phyloP scores from a whole-genome alignment of 176 grass and related monocot species.

The Triticum aestivum region DNA sequence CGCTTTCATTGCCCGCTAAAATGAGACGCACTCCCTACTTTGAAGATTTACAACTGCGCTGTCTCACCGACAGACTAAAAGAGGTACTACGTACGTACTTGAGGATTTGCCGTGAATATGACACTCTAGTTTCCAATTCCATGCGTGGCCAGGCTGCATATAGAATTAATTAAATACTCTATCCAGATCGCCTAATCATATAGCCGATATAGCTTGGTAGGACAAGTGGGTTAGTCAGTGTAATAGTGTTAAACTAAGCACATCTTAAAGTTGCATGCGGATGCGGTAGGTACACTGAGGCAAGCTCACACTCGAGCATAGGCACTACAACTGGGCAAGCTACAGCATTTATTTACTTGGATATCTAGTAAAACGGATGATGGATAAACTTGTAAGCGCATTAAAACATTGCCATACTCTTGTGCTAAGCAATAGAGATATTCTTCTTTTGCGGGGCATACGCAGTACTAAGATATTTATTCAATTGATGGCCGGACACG shows the following conservation, averaged over 20 bases:
- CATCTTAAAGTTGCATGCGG: not conserved
- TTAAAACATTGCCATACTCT: not conserved
- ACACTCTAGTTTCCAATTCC: not conserved
- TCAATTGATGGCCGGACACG: not conserved
- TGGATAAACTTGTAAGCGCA: not conserved
- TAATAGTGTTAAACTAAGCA: not conserved
- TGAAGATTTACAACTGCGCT: not conserved
- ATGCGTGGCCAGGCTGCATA: not conserved
- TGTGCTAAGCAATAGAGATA: not conserved
- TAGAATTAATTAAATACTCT: not conserved
- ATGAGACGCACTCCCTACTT: not conserved
- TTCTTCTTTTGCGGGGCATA: too few relatives aligned
- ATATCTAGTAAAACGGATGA: not conserved
- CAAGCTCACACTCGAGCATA: conserved; percentile 3
- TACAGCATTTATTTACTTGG: not conserved
- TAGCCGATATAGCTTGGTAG: not conserved
- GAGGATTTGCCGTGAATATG: not conserved
- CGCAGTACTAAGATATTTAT: not conserved
- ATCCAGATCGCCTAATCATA: not conserved
- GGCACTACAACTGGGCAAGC: not conserved
- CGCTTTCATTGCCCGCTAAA: not conserved
- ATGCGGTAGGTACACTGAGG: conserved; percentile 13
- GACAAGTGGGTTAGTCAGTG: not conserved
- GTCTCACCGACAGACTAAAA: not conserved
- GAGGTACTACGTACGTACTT: not conserved